phyloP scores from a whole-genome alignment of 352 stramenopile genomes.

The Phytophthora uliginosa region DNA sequence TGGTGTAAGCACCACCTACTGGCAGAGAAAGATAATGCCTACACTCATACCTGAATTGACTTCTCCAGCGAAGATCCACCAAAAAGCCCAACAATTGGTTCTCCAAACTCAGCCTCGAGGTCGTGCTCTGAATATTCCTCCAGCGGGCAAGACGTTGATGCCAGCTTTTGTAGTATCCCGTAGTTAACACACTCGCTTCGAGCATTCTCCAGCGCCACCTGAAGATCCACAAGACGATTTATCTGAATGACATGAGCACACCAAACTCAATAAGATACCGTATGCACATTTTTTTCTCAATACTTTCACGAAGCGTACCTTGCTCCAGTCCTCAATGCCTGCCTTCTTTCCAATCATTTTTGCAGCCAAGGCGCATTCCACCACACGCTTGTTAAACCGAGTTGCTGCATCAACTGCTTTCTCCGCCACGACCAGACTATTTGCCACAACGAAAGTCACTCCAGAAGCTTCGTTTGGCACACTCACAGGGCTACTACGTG shows the following conservation, averaged over 20 bases:
- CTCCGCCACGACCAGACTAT: slow-evolving; percentile 69
- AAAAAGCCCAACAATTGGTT: slow-evolving; percentile 40
- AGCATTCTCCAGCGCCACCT: slow-evolving; percentile 30
- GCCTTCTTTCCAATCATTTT: slow-evolving; percentile 75
- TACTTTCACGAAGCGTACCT: slow-evolving; percentile 34
- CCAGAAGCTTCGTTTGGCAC: slow-evolving; percentile 31
- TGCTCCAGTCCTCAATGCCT: slow-evolving; percentile 44
- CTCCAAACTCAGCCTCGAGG: slow-evolving; percentile 38
- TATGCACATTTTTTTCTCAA: background rate
- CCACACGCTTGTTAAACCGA: slow-evolving; percentile 84
- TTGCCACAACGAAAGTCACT: slow-evolving; percentile 79
- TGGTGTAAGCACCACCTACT: background rate
- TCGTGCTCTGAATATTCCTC: slow-evolving; percentile 43
- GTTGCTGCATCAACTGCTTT: slow-evolving; percentile 79
- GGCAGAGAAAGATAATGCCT: background rate
- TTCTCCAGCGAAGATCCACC: slow-evolving; percentile 39
- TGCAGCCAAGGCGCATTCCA: slow-evolving; percentile 79
- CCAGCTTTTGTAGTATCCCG: slow-evolving; percentile 40
- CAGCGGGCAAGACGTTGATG: slow-evolving; percentile 22
- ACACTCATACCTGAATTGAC: slow-evolving; percentile 40
- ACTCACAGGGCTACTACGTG: slow-evolving; percentile 17
- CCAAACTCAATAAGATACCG: background rate
- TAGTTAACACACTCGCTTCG: slow-evolving; percentile 15
- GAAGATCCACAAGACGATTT: slow-evolving; percentile 52
- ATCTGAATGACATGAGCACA: slow-evolving; percentile 37